Base-by-base conservation (phyloP, 2,329 filamentous ascomycete genomes). In the Penicillium verrucosum region DNA sequence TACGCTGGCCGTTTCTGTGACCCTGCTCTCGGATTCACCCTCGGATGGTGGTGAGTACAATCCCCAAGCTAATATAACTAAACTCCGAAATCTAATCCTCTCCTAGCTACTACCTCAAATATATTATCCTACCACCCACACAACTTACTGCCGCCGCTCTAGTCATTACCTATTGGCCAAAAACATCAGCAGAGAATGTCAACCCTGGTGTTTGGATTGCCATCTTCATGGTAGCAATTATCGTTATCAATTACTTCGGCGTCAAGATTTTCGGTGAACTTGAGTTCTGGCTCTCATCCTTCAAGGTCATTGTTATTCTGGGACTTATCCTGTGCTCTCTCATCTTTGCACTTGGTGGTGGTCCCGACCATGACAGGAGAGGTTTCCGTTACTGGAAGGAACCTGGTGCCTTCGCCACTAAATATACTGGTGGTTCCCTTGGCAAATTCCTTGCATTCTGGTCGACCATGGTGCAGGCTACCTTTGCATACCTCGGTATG, bases 311-410 rank as follows among this genome's bases (percentile, higher is more conserved):
- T 4, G 77, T 90, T 43, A 86, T 89, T 55, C 70, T 90, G 23
- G 85, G 82, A 1, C 78, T 91, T 30, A 81, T 90, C 62, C 61
- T 83, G 60, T 90, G 89, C 74, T 92, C 89, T 7, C 89, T 94
- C 65, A 80, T 94, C 59, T 85, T 87, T 59, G 92, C 92, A 85
- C 77, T 92, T 0, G 90, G 89, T 5, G 90, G 88, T 3, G 92
- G 92, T 63, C 90, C 90, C 0, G 70, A 84, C 1, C 78, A 83
- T 51, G 86, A 90, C 61, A 77, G 81, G 0, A 89, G 89, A 59
- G 89, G 88, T 0, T 91, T 91, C 69, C 81, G 84, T 16, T 81
- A 85, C 67, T 87, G 84, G 75, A 69, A 65, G 3, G 47, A 74
- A 25, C 88, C 87, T 0, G 87, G 59, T 0, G 53, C 57, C 3